Evolutionary conservation across 352 stramenopile species (phyloP), one percentile per base, ranked within the genome.

Genomic region (Phytopythium delawarense): DNA sequence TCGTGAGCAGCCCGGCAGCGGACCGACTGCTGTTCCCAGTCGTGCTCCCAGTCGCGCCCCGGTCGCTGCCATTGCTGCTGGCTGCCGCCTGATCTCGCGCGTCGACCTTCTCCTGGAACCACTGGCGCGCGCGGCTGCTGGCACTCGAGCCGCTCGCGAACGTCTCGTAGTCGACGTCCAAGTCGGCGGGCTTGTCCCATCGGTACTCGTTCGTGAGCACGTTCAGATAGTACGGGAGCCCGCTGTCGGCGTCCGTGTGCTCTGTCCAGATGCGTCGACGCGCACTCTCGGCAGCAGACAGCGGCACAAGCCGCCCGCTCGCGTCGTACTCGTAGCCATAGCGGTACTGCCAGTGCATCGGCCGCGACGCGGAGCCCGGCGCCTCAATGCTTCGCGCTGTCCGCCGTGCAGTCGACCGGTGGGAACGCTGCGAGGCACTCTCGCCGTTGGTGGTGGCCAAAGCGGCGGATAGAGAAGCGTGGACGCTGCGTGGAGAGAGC

Each of bases 161-260:
- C 23, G 63, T 50, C 40, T 88, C 78, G 61, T 86, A 91, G 45
- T 68, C 64, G 32, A 78, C 60, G 7, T 81, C 81, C 50, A 88
- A 88, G 40, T 92, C 80, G 7, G 63, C 52, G 7, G 82, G 84
- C 57, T 84, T 84, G 44, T 89, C 85, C 85, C 85, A 94, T 42
- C 82, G 80, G 55, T 91, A 92, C 62, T 94, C 85, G 51, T 81
- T 65, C 32, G 81, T 89, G 4, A 92, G 72, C 13, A 74, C 72
- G 46, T 92, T 92, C 70, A 75, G 83, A 68, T 87, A 94, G 66
- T 87, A 92, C 21, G 61, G 59, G 25, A 75, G 49, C 16, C 79
- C 77, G 40, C 64, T 87, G 7, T 69, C 65, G 15, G 70, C 61
- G 54, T 92, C 85, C 7, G 57, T 57, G 59, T 87, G 72, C 59